These are phyloP conservation scores for Plasmodium sp. DNA, from an alignment of 169 alveolate genomes.

Conservation along the genomic window DNA sequence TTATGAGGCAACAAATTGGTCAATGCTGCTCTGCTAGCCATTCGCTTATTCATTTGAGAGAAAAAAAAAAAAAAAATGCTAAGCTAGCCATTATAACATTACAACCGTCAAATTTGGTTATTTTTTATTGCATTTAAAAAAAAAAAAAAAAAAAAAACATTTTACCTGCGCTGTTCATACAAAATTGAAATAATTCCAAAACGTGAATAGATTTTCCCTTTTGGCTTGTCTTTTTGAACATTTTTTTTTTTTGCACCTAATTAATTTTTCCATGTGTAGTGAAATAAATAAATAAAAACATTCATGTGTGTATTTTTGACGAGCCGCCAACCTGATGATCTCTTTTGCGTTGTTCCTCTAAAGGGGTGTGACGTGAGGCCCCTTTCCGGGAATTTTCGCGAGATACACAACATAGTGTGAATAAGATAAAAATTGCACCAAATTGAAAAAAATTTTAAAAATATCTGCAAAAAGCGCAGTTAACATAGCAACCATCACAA, in stretches of 20 bases:
- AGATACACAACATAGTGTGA: not conserved
- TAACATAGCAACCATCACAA: not conserved
- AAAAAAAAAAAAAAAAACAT: slow-evolving; percentile 20
- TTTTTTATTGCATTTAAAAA: not conserved
- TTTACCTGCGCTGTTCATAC: slow-evolving; percentile 13
- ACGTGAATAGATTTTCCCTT: not conserved
- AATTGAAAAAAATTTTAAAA: not conserved
- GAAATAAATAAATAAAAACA: not conserved
- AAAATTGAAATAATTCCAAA: not conserved
- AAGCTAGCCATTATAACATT: not conserved
- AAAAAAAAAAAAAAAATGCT: not conserved
- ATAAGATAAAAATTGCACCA: not conserved
- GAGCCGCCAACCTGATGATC: not conserved
- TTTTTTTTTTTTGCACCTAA: not conserved
- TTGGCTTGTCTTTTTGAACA: not conserved
- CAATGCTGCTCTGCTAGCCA: not conserved
- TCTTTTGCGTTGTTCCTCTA: not conserved
- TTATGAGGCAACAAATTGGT: not conserved
- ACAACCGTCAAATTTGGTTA: not conserved
- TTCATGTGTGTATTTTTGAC: not conserved
- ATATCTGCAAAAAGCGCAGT: not conserved
- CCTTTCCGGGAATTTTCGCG: not conserved
- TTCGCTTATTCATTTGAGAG: not conserved
- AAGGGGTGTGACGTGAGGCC: not conserved
- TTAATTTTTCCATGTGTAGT: not conserved